phyloP scores from a whole-genome alignment of 768 basidiomycete genomes.

The Amanita inopinata region DNA sequence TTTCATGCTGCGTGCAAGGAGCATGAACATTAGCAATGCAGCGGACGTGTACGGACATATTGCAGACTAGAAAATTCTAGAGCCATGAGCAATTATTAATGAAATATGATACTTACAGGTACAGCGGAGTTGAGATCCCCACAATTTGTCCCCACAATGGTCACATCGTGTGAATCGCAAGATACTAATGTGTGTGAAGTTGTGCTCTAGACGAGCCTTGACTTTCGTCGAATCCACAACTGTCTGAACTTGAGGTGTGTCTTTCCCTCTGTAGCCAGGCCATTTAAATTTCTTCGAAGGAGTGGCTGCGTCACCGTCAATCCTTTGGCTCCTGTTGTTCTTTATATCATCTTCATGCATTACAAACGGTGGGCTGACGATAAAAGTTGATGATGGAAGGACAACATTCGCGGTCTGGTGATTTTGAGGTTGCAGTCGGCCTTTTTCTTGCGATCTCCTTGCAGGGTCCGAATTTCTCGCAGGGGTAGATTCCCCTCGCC shows the following conservation, averaged over 20 bases:
- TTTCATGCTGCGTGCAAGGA: conserved; percentile 50
- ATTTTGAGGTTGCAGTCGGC: conserved; percentile 18
- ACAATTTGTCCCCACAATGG: conserved; percentile 96
- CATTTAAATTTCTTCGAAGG: conserved; percentile 64
- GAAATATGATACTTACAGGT: conserved; percentile 47
- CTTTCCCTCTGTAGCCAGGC: conserved; percentile 45
- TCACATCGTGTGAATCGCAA: conserved; percentile 89
- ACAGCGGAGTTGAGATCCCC: conserved; percentile 93
- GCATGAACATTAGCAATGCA: conserved; percentile 63
- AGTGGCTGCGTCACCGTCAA: conserved; percentile 37
- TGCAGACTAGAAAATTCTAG: conserved; percentile 49
- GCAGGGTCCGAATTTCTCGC: conserved; percentile 18
- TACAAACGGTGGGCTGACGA: conserved; percentile 18
- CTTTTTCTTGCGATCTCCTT: conserved; percentile 20
- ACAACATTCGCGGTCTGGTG: conserved; percentile 1
- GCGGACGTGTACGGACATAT: conserved; percentile 78
- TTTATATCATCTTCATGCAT: conserved; percentile 40
- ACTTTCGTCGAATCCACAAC: conserved; percentile 27
- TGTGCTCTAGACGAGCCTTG: conserved; percentile 52
- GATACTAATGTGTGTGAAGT: conserved; percentile 83
- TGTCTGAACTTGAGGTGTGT: conserved; percentile 20
- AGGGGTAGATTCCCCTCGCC: conserved; percentile 56
- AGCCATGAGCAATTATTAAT: not conserved
- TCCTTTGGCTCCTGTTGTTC: conserved; percentile 28
- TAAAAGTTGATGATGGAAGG: conserved; percentile 14